Percentiles rank a stretch among this genome's conserved stretches.
These are phyloP conservation scores for Coniochaeta pulveracea DNA, from an alignment of 2,329 filamentous ascomycete genomes.

Conservation along the genomic window DNA sequence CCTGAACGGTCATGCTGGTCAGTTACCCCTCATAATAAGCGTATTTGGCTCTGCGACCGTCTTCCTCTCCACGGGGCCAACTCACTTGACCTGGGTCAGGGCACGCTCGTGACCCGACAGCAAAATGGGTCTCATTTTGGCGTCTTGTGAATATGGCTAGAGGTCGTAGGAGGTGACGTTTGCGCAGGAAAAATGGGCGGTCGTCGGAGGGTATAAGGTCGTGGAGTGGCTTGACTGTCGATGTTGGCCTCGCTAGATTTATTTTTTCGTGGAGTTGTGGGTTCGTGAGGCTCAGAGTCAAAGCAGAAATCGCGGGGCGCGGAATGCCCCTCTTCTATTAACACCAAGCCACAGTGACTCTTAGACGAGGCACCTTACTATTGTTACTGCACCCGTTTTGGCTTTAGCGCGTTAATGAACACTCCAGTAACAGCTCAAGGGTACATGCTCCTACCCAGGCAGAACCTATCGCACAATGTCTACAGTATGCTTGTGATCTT, in stretches of 20 bases:
- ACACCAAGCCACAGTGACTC: too few species aligned
- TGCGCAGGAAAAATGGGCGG: background rate
- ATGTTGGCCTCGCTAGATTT: constrained; percentile 1
- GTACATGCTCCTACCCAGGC: too few species aligned
- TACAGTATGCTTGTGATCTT: too few species aligned
- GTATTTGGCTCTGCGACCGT: too few species aligned
- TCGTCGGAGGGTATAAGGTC: constrained; percentile 1
- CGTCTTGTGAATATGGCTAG: constrained; percentile 13
- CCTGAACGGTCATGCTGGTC: too few species aligned
- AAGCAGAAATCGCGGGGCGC: constrained; percentile 3
- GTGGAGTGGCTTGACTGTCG: background rate
- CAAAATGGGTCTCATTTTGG: constrained; percentile 90
- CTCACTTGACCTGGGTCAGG: constrained; percentile 84
- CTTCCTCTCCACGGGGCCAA: too few species aligned
- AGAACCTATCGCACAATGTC: too few species aligned
- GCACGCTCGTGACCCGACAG: constrained; percentile 94
- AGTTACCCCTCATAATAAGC: too few species aligned
- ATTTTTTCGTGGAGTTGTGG: constrained; percentile 3
- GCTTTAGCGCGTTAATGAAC: too few species aligned
- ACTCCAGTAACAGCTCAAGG: too few species aligned
- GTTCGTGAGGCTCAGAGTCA: background rate
- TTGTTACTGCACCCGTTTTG: too few species aligned
- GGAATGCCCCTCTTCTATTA: constrained; percentile 2
- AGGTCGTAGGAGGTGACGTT: constrained; percentile 6
- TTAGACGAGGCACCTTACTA: too few species aligned